Percentiles rank a stretch among this genome's conserved stretches.
phyloP scores from a whole-genome alignment of 257 asterid genomes.

The Ehretia macrophylla region DNA sequence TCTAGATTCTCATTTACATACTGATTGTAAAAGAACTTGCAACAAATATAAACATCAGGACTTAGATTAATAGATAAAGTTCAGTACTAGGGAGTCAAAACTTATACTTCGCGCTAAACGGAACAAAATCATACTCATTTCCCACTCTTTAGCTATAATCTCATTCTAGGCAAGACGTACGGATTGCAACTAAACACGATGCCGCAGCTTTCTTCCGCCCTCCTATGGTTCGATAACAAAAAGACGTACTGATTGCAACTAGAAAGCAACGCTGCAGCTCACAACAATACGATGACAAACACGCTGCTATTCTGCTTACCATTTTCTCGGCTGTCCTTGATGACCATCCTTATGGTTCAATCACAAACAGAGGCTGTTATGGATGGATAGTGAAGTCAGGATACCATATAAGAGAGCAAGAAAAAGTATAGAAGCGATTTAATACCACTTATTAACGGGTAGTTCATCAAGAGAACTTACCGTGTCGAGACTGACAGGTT shows the following conservation, averaged over 20 bases:
- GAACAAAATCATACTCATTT: too few relatives aligned
- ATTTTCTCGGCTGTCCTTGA: constrained; percentile 7
- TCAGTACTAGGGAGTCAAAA: too few relatives aligned
- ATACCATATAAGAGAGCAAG: neutral
- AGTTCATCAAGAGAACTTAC: constrained; percentile 43
- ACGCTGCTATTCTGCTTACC: constrained; percentile 10
- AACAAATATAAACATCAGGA: too few relatives aligned
- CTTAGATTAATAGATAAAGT: too few relatives aligned
- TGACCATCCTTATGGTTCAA: constrained; percentile 48
- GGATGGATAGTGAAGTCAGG: constrained; percentile 13
- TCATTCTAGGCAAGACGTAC: constrained; percentile 18
- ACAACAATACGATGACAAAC: constrained; percentile 8
- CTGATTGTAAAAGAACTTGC: too few relatives aligned
- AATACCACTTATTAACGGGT: neutral
- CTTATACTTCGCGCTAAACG: too few relatives aligned
- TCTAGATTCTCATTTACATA: too few relatives aligned
- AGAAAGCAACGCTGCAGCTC: constrained; percentile 15
- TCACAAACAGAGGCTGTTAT: constrained; percentile 74
- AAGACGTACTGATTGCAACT: too few relatives aligned
- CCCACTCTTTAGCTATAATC: constrained; percentile 25
- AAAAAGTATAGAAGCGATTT: neutral
- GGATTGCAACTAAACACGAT: constrained; percentile 4
- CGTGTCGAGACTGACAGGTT: constrained; percentile 69
- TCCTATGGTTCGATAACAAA: too few relatives aligned
- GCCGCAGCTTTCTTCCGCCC: too few relatives aligned